phyloP scores from a whole-genome alignment of 768 basidiomycete genomes.

The Termitomyces sp. region DNA sequence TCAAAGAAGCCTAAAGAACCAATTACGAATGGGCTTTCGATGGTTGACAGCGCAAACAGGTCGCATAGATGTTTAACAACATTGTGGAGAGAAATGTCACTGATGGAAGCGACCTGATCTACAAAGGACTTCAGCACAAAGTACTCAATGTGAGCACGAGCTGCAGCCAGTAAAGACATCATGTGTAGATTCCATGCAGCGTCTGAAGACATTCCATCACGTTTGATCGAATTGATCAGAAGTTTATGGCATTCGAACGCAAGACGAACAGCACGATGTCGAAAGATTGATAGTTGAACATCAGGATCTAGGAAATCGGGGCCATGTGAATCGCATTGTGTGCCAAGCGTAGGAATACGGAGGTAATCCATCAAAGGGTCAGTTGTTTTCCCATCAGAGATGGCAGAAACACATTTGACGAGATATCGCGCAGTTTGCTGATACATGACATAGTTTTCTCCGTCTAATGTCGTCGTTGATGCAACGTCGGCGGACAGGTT shows the following conservation, averaged over 20 bases:
- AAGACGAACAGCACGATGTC: conserved; percentile 17
- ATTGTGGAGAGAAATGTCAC: conserved; percentile 10
- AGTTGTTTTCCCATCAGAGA: not conserved
- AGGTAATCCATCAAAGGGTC: conserved; percentile 10
- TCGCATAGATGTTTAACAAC: not conserved
- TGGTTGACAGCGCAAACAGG: conserved; percentile 17
- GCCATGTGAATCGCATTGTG: conserved; percentile 1
- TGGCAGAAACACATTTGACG: conserved; percentile 12
- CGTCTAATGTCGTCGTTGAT: conserved; percentile 17
- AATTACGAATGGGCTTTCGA: conserved; percentile 16
- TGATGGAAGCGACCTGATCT: conserved; percentile 2
- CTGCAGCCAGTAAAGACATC: conserved; percentile 17
- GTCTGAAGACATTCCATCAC: conserved; percentile 5
- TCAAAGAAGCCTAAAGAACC: conserved; percentile 18
- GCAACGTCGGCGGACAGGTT: conserved; percentile 13
- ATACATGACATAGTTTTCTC: conserved; percentile 19
- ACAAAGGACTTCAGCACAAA: conserved; percentile 17
- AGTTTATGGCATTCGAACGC: conserved; percentile 11
- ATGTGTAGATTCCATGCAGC: conserved; percentile 21
- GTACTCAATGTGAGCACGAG: conserved; percentile 20
- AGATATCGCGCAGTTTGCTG: conserved; percentile 22
- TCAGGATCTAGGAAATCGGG: conserved; percentile 12
- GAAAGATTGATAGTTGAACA: conserved; percentile 14
- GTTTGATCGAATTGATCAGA: conserved; percentile 4
- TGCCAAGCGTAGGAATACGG: not conserved